Evolutionary conservation across 140 eudicot species (phyloP), one percentile per base, ranked within the genome.

Genomic region (Erigeron philadelphicus): DNA sequence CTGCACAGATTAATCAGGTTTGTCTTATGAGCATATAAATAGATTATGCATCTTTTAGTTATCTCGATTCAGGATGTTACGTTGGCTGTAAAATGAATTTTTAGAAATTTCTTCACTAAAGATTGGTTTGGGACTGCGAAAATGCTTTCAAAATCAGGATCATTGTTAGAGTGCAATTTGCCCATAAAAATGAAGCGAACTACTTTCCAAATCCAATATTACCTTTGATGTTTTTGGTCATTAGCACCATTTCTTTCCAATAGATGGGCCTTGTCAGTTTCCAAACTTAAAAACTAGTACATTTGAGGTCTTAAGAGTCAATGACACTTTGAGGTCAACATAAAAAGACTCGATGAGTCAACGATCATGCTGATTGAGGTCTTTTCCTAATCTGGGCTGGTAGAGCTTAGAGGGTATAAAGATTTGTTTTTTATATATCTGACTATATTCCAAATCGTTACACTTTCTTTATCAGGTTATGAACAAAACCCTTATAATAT

Each of bases 401-500:
- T 38, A 62, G 23, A 64, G 48, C 68, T 42, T 19, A 64, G 7
- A 67, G 19, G 6, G 49, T 48, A 49, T 67, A 44, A 43, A 18
- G 44, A 59, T 59, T 11, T 16, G 9, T 9, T 2, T 64, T 31
- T 40, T 31, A 44, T 18, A 40, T 17, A 42, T 43, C 7, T 41
- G n/a, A 21, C 16, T 4, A 43, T 70, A 45, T 42, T 17, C 41
- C 7, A 2, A 70, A 60, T n/a, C 11, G 35, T 60, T 72, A 50
- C 56, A 46, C 18, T 38, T 11, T 59, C 40, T 2, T 63, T 44
- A 47, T 47, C 89, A 91, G 95, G 96, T 92, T 47, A 41, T 50
- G 73, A 84, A 83, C 68, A 78, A 79, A 79, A 86, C 95, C 4
- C 95, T 88, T n/a, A 61, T 92, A 57, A 78, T 92, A 70, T 81